Percentiles rank a stretch among this genome's conserved stretches.
Evolutionary conservation across 805 yeast species (phyloP).

Genomic region (Wickerhamomyces strasburgensis): DNA sequence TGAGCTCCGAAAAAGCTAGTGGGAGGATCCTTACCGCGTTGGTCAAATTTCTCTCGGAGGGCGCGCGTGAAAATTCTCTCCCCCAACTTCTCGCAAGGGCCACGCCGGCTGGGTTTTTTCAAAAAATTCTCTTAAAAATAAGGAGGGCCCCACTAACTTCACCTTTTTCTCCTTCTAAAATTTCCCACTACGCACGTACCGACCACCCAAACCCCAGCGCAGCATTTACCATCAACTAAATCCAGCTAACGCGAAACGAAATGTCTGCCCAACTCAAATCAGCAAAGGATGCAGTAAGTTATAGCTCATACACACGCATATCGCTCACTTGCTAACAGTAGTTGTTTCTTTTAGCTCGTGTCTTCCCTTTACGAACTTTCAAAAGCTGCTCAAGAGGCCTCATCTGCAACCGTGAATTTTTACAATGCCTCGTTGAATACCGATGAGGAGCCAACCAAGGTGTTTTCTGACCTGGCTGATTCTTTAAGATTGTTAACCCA

Average conservation of each 20-base stretch:
- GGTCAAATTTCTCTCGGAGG: too few species aligned
- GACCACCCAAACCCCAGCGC: too few species aligned
- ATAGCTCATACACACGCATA: not conserved
- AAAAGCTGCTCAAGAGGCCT: constrained; percentile 82
- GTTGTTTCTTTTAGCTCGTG: constrained; percentile 50
- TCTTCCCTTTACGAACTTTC: constrained; percentile 77
- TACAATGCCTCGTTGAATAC: constrained; percentile 52
- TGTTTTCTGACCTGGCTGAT: constrained; percentile 38
- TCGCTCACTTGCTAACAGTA: constrained; percentile 1
- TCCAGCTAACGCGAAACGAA: not conserved
- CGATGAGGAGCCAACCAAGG: constrained; percentile 41
- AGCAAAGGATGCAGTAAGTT: constrained; percentile 24
- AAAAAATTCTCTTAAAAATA: not conserved
- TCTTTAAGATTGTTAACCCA: constrained; percentile 35
- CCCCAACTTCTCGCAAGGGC: too few species aligned
- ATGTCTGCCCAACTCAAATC: constrained; percentile 23
- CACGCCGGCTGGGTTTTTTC: too few species aligned
- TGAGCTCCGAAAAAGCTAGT: too few species aligned
- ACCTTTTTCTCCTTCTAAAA: not conserved
- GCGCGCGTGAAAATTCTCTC: too few species aligned
- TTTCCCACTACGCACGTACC: not conserved
- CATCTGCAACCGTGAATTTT: constrained; percentile 73
- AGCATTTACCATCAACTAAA: too few species aligned
- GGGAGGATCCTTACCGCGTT: too few species aligned
- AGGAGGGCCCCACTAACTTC: not conserved